These are phyloP conservation scores for Phoenix roebelenii DNA, from an alignment of 176 grass and related monocot genomes.

Conservation along the genomic window DNA sequence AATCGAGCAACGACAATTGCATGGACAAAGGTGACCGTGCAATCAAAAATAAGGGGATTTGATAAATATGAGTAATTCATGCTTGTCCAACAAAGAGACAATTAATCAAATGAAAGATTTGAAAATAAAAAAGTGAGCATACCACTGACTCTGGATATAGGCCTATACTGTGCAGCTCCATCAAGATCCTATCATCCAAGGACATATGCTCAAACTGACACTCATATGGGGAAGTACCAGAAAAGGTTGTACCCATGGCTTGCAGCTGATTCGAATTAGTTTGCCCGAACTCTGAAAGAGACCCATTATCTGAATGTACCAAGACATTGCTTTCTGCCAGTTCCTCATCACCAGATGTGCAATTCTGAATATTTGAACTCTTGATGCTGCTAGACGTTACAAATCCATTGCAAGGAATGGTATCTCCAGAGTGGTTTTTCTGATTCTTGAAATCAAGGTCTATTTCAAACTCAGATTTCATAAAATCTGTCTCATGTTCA, in stretches of 20 bases:
- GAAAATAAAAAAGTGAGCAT: constrained; percentile 14
- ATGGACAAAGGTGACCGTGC: too few relatives aligned
- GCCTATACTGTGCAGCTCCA: constrained; percentile 80
- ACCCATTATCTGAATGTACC: constrained; percentile 28
- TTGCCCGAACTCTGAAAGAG: constrained; percentile 23
- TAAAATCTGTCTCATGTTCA: constrained; percentile 26
- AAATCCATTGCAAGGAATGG: constrained; percentile 43
- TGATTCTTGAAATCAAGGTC: constrained; percentile 34
- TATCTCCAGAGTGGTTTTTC: constrained; percentile 30
- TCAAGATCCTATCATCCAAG: constrained; percentile 60
- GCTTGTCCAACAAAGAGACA: too few relatives aligned
- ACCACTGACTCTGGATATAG: constrained; percentile 55
- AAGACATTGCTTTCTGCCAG: constrained; percentile 20
- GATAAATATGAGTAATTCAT: too few relatives aligned
- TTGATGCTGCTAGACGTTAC: constrained; percentile 42
- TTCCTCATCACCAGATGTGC: constrained; percentile 29
- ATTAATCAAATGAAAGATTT: too few relatives aligned
- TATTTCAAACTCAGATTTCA: constrained; percentile 29
- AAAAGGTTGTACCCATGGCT: constrained; percentile 27
- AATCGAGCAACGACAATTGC: too few relatives aligned
- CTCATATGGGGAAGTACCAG: constrained; percentile 36
- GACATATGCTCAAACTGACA: constrained; percentile 56
- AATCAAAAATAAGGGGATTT: too few relatives aligned
- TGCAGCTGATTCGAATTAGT: constrained; percentile 19
- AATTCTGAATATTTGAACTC: constrained; percentile 29